Base-by-base conservation (phyloP, 208 protist genomes). In the Tritrichomonas foetus region DNA sequence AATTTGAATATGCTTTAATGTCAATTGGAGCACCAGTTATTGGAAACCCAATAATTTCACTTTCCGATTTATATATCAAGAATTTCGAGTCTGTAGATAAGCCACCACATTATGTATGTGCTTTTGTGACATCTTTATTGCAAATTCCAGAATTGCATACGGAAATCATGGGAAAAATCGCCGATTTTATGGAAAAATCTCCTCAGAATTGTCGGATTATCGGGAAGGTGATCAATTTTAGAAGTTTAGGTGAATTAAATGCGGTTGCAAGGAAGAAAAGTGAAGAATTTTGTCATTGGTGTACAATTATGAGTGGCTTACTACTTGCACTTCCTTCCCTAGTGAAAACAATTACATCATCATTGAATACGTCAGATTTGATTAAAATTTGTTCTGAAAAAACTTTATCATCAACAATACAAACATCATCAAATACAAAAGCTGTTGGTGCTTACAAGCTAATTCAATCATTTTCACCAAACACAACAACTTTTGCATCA, bases 1-100 rank as follows among this genome's bases (percentile, higher is more conserved):
- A 89, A 61, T 89, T 89, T 47, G 78, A 89, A n/a, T 89, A 57
- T 57, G 13, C 78, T 5, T 89, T 89, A 50, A 89, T 61, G 78
- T 57, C 20, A 14, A 9, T 33, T 0, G 1, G 41, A 41, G 1
- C 27, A 27, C 39, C 47, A 33, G n/a, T n/a, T n/a, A n/a, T n/a
- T n/a, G n/a, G n/a, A n/a, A 89, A 57, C 57, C 30, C 47, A 16
- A 22, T n/a, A 14, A 89, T 53, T 30, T 8, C 13, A 5, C 27
- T 89, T 2, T 47, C 78, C 0, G 47, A 89, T 39, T 39, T 89
- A 39, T 47, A 89, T 39, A 1, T 20, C 53, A 53, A 44, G 0
- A 20, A 89, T 22, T 89, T 89, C 27, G 22, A 53, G 22, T 39
- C 47, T 20, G 47, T 57, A 16, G 16, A 33, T 14, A 41, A 57